Base-by-base conservation (phyloP, 2,329 filamentous ascomycete species). In the Colletotrichum lini region DNA sequence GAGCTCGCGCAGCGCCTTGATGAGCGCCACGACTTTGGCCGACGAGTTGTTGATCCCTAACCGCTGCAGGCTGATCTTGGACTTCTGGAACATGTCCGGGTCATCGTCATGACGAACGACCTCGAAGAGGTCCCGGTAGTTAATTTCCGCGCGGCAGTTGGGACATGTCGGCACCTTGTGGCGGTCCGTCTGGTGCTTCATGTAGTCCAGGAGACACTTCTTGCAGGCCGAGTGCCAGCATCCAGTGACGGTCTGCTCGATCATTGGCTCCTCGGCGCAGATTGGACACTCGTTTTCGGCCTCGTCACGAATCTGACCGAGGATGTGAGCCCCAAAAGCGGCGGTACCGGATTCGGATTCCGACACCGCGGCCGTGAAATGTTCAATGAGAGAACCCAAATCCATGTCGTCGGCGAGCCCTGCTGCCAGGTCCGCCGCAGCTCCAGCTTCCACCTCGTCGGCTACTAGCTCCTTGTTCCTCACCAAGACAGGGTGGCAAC, bases 141-240 rank as follows among this genome's bases (percentile, higher is more conserved):
- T 96, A 77, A 99, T 91, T 15, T 90, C 87, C 75, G 94, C 93
- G 42, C 96, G 93, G 79, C 96, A 99, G 74, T 93, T 96, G 84
- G 98, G 97, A 81, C 96, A 99, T 12, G 92, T 90, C 1, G 96
- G 93, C 0, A 92, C 81, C 60, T 94, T 89, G 53, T 91, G 91
- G 70, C 92, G 94, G 75, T 94, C 91, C 5, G 88, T 92, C 79
- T 98, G 93, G 77, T 98, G 95, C 73, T 93, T 91, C 77, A 99
- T 97, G 76, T 94, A 98, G 75, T 94, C 91, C 2, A 97, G 84
- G n/a, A 98, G 84, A 77, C 96, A 99, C 73, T 94, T 92, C 82
- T 96, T 98, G 84, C 96, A 99, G 0, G 96, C 95, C 44, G 94
- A 97, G 81, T 99, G 96, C 95, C 96, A 99, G 82, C 96, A 99